These are phyloP conservation scores for Boletellus sp. DNA, from an alignment of 1,284 basidiomycete species.

Conservation along the genomic window DNA sequence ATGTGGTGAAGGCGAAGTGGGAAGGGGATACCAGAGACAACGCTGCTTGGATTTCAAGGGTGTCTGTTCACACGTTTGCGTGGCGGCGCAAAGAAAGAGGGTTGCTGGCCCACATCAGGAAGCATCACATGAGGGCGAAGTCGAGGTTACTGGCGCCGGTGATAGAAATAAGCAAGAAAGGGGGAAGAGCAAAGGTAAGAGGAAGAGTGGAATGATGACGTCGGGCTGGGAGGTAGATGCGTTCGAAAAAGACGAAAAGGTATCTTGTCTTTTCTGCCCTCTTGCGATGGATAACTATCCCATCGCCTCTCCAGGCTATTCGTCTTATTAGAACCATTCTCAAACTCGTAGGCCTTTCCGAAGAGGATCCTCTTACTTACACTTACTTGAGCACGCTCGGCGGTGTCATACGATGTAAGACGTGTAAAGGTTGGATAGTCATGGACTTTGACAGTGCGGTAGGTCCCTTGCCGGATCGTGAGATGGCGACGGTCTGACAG, in stretches of 20 bases:
- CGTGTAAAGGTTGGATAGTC: constrained; percentile 49
- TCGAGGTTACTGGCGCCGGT: neutral
- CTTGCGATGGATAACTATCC: neutral
- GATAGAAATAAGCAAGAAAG: constrained; percentile 9
- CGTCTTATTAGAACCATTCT: constrained; percentile 39
- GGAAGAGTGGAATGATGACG: constrained; percentile 25
- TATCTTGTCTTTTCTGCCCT: constrained; percentile 20
- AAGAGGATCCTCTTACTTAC: constrained; percentile 31
- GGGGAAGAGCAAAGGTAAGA: neutral
- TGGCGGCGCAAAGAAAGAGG: neutral
- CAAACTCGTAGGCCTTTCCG: constrained; percentile 28
- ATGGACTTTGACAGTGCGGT: constrained; percentile 53
- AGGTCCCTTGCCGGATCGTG: constrained; percentile 15
- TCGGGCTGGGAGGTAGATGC: constrained; percentile 45
- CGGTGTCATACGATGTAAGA: constrained; percentile 43
- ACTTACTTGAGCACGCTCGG: constrained; percentile 26
- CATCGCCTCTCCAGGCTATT: constrained; percentile 37
- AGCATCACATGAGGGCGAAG: neutral
- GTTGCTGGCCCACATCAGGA: neutral
- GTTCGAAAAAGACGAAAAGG: constrained; percentile 58
- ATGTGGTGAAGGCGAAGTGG: constrained; percentile 44
- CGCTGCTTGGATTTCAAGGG: constrained; percentile 51
- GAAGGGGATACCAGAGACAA: constrained; percentile 34
- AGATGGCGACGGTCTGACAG: neutral
- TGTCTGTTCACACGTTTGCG: constrained; percentile 58